Evolutionary conservation across 148 eudicot species (phyloP), one percentile per base, ranked within the genome.

Genomic region (Rhododendron griersonianum): DNA sequence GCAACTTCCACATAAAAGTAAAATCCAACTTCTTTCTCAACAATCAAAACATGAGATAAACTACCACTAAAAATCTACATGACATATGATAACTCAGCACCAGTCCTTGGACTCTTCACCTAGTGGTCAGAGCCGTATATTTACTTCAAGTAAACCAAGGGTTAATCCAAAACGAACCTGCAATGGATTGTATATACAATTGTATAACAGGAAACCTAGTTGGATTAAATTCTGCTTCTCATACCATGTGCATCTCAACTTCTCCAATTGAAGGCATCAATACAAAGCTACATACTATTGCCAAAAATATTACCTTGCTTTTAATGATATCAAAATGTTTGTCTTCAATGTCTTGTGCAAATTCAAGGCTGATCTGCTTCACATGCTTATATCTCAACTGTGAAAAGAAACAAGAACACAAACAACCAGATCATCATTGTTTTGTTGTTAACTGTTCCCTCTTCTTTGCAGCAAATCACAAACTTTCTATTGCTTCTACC

Each of bases 341-440:
- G 87, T 97, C 99, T 88, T 95, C 99, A 84, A 97, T 86, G 86
- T 89, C 94, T 83, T 93, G 96, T 3, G 98, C 94, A 87, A 95
- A 97, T 88, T 97, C 99, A 81, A 97, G 98, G 89, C 90, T 94
- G 86, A 97, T 92, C 79, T 92, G 90, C 90, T 92, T 93, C 92
- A 97, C 98, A 83, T 91, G 85, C 77, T 85, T 89, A 90, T 95
- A 95, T 89, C 98, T 93, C 16, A 90, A 59, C 99, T 97, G 95
- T 87, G 86, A 85, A 83, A 85, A 41, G 85, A 44, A 85, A 23
- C 82, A 25, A 85, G 13, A 85, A 50, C 37, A 65, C 33, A 21
- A 79, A n/a, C 61, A 37, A 39, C 83, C 86, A 83, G 39, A 83
- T 51, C 78, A 48, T 11, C 78, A 67, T 67, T 7, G 1, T 3